A percentile compares a stretch with the other conserved stretches of the same genome.
Conservation (phyloP, 2,329 filamentous ascomycete genomes). For the Xylaria sp. region DNA sequence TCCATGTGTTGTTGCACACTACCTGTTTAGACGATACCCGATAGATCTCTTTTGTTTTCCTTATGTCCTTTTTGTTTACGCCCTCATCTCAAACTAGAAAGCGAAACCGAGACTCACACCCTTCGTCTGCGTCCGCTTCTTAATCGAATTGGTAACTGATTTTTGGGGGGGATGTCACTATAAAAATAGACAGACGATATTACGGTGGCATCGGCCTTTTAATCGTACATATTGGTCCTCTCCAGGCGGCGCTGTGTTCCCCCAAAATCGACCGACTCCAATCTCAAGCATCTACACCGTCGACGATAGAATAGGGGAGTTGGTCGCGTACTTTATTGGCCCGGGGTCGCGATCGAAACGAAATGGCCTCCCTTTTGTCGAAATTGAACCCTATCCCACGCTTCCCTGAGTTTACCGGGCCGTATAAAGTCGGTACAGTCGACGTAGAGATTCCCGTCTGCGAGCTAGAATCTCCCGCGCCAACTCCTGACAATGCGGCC, state of each 20-base stretch:
- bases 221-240: neutral
- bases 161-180: neutral
- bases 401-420: conserved; percentile 80
- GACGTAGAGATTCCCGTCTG: conserved; percentile 82
- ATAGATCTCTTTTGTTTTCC: conserved; percentile 12
- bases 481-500: conserved; percentile 62
- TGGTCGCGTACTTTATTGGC: neutral
- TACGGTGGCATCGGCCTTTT: neutral
- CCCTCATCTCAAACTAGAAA: neutral
- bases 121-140: neutral
- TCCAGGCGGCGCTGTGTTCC: neutral
- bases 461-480: conserved; percentile 64
- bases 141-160: neutral
- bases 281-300: neutral
- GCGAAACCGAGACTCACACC: neutral
- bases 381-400: conserved; percentile 73
- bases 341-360: conserved; percentile 42
- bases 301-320: neutral
- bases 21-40: conserved; percentile 22
- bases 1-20: neutral
- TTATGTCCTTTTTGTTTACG: neutral
- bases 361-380: conserved; percentile 60
- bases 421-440: conserved; percentile 80
- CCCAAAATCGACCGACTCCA: neutral
- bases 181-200: neutral